phyloP scores from a whole-genome alignment of 768 basidiomycete species.

The Termitomyces sp. region DNA sequence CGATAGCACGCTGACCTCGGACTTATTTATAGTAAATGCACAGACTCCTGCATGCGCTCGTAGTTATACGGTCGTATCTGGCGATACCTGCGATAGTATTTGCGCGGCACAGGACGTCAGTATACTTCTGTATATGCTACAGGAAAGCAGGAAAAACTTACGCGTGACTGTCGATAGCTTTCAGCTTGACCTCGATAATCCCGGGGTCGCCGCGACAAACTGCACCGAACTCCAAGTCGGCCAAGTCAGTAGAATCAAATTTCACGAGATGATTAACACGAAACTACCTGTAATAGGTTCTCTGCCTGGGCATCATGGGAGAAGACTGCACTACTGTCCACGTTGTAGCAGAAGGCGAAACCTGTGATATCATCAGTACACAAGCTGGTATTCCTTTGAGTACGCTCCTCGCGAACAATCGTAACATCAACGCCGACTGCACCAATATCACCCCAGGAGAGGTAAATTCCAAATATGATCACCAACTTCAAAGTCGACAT shows the following conservation, averaged over 20 bases:
- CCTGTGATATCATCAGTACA: slow-evolving; percentile 38
- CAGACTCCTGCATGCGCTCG: slow-evolving; percentile 32
- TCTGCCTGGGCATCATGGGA: slow-evolving; percentile 53
- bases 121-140: not conserved
- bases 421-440: slow-evolving; percentile 48
- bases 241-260: slow-evolving; percentile 26
- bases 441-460: slow-evolving; percentile 54
- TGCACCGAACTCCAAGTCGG: slow-evolving; percentile 55
- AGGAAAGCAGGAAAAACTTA: not conserved
- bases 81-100: slow-evolving; percentile 55
- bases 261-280: too few relatives aligned
- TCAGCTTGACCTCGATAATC: slow-evolving; percentile 53
- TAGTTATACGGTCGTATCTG: slow-evolving; percentile 39
- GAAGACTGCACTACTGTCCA: slow-evolving; percentile 53
- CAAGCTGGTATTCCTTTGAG: slow-evolving; percentile 35
- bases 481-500: too few relatives aligned
- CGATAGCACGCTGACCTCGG: too few relatives aligned
- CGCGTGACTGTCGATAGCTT: slow-evolving; percentile 28
- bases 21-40: too few relatives aligned
- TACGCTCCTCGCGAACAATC: slow-evolving; percentile 57
- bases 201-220: slow-evolving; percentile 34
- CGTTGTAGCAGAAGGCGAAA: slow-evolving; percentile 41
- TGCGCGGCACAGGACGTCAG: slow-evolving; percentile 44
- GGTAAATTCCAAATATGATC: slow-evolving; percentile 25
- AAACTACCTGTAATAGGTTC: too few relatives aligned